These are phyloP conservation scores for Exserohilum rostratum DNA, from an alignment of 2,329 filamentous ascomycete species.

Conservation along the genomic window DNA sequence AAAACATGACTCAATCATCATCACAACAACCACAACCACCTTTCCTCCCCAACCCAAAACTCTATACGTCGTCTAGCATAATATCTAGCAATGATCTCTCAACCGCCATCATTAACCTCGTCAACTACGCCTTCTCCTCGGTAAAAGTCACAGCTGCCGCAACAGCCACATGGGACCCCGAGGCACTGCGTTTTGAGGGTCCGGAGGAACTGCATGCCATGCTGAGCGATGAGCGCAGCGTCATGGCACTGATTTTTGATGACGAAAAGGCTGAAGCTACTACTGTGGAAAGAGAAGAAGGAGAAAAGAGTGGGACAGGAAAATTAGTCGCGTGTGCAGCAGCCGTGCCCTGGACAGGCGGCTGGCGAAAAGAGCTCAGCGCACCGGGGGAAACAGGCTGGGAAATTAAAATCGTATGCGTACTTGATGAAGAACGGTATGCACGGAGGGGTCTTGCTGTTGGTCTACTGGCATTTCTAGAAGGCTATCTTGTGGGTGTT, in stretches of 20 bases:
- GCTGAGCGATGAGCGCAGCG: slow-evolving; percentile 15
- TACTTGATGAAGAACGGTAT: slow-evolving; percentile 24
- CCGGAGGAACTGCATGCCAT: slow-evolving; percentile 20
- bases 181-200: slow-evolving; percentile 18
- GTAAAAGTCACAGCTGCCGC: slow-evolving; percentile 4
- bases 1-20: too few relatives aligned
- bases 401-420: slow-evolving; percentile 37
- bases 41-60: slow-evolving; percentile 14
- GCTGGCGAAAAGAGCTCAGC: slow-evolving; percentile 25
- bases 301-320: too few relatives aligned
- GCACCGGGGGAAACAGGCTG: too few relatives aligned
- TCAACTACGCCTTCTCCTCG: slow-evolving; percentile 30
- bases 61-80: slow-evolving; percentile 18
- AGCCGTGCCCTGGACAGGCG: slow-evolving; percentile 33
- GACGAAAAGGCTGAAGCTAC: not conserved
- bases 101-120: slow-evolving; percentile 18
- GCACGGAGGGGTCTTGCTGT: slow-evolving; percentile 27
- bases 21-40: not conserved
- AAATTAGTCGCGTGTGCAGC: slow-evolving; percentile 33
- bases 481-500: slow-evolving; percentile 14
- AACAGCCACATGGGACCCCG: slow-evolving; percentile 22
- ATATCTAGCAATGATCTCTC: slow-evolving; percentile 13
- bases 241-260: slow-evolving; percentile 27
- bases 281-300: not conserved
- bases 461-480: slow-evolving; percentile 14